Evolutionary conservation across 768 basidiomycete species (phyloP).

Genomic region (Dioszegia hungarica): DNA sequence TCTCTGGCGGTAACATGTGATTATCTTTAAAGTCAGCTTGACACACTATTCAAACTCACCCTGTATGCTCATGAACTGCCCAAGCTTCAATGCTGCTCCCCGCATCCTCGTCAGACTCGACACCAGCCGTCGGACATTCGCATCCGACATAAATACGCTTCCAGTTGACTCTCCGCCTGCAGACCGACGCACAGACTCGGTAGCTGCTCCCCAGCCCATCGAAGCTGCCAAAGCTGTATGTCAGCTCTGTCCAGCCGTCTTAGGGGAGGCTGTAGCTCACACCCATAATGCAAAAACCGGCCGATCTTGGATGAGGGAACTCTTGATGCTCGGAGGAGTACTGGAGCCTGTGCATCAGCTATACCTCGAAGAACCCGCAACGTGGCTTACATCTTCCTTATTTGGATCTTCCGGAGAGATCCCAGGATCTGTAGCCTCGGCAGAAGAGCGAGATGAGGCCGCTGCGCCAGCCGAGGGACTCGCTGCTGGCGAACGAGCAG

Average conservation of each 20-base stretch:
- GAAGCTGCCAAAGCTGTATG: constrained; percentile 81
- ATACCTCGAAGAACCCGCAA: not conserved
- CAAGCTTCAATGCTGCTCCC: constrained; percentile 91
- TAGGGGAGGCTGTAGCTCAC: constrained; percentile 51
- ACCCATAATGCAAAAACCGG: constrained; percentile 88
- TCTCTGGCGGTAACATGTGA: constrained; percentile 75
- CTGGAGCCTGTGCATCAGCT: constrained; percentile 29
- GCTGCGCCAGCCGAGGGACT: not conserved
- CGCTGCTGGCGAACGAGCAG: too few relatives aligned
- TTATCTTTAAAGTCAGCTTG: constrained; percentile 61
- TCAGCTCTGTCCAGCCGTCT: not conserved
- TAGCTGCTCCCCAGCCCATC: constrained; percentile 79
- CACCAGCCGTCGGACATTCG: constrained; percentile 82
- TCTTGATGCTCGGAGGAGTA: constrained; percentile 59
- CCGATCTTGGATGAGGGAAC: constrained; percentile 88
- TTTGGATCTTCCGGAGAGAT: not conserved
- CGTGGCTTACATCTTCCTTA: constrained; percentile 15
- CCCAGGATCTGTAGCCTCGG: not conserved
- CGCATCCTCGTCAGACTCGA: constrained; percentile 91
- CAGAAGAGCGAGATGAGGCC: not conserved
- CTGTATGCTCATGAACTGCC: constrained; percentile 97
- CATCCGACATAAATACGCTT: constrained; percentile 76
- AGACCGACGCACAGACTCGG: constrained; percentile 73
- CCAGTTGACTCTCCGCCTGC: constrained; percentile 49
- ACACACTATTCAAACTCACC: constrained; percentile 51